Evolutionary conservation across 352 stramenopile genomes (phyloP), one percentile per base, ranked within the genome.

Genomic region (Phytophthora capsici): DNA sequence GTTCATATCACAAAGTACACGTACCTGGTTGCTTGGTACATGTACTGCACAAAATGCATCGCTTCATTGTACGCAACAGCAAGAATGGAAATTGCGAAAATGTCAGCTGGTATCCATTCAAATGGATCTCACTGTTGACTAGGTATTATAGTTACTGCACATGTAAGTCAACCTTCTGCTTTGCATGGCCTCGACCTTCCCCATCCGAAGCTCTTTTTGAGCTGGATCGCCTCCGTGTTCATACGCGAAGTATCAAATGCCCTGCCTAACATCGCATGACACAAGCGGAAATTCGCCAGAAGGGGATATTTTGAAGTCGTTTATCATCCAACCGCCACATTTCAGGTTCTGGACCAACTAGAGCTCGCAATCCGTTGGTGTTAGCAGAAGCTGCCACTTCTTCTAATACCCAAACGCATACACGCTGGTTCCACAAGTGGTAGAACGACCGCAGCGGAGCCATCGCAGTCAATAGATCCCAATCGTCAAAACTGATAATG

Each of bases 381-480:
- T 25, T n/a, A 41, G n/a, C 28, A 2, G 28, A 19, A 52, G n/a
- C 26, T 14, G 36, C 14, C 12, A 26, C 6, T 28, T 58, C 28
- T 14, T 47, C 20, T 12, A 70, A 25, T 4, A 4, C 47, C 60
- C 55, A 75, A 22, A 65, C 34, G 13, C 37, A 56, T 2, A 70
- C 40, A 9, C 68, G 68, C 36, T 72, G 48, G 26, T 72, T 72
- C 63, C 68, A 76, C 20, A 72, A 51, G 14, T 58, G 25, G 20
- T 49, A 72, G 26, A 58, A 57, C 6, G 38, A 30, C 3, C 63
- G 56, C 8, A 72, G 7, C 1, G 51, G 44, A 0, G 52, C 48
- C 38, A 76, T 37, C 1, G 63, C 36, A 5, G 57, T 48, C n/a
- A 72, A 8, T 6, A 61, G n/a, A 32, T 66, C 48, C 69, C 63